Conservation (phyloP, 305 asterid genomes). For the Coffea humblotiana region DNA sequence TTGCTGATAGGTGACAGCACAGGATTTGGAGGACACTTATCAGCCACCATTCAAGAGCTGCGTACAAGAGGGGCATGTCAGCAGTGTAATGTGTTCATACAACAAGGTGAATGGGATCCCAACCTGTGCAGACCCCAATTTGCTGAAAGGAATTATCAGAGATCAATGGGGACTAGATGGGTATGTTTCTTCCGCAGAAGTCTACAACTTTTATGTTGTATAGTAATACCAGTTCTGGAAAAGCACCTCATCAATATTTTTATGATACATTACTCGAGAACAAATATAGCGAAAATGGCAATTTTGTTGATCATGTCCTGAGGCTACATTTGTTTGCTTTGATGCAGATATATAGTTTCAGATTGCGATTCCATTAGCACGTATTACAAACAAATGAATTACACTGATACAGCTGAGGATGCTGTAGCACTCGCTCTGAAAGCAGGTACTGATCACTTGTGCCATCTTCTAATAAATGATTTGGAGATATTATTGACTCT, state of each 20-base stretch:
- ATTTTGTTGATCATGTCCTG: not conserved
- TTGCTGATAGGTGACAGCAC: constrained; percentile 26
- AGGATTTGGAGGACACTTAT: constrained; percentile 30
- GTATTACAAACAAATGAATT: constrained; percentile 10
- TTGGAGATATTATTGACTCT: not conserved
- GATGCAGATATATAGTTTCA: constrained; percentile 26
- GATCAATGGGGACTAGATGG: constrained; percentile 29
- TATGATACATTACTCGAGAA: not conserved
- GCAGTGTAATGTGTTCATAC: constrained; percentile 30
- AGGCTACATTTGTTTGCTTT: not conserved
- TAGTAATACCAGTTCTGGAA: not conserved
- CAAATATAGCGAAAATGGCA: not conserved
- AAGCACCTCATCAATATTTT: not conserved
- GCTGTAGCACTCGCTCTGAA: constrained; percentile 27
- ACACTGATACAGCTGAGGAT: constrained; percentile 25
- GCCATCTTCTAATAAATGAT: not conserved
- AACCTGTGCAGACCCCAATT: constrained; percentile 31
- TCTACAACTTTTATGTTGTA: not conserved
- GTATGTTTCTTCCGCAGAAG: constrained; percentile 9
- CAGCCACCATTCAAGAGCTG: constrained; percentile 30
- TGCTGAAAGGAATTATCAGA: constrained; percentile 26
- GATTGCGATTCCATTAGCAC: constrained; percentile 32
- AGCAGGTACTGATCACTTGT: constrained; percentile 14
- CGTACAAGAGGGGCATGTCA: constrained; percentile 27
- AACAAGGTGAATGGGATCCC: constrained; percentile 30